A percentile compares a stretch with the other conserved stretches of the same genome.
phyloP scores from a whole-genome alignment of 2,329 filamentous ascomycete species.

The Geosmithia flava region DNA sequence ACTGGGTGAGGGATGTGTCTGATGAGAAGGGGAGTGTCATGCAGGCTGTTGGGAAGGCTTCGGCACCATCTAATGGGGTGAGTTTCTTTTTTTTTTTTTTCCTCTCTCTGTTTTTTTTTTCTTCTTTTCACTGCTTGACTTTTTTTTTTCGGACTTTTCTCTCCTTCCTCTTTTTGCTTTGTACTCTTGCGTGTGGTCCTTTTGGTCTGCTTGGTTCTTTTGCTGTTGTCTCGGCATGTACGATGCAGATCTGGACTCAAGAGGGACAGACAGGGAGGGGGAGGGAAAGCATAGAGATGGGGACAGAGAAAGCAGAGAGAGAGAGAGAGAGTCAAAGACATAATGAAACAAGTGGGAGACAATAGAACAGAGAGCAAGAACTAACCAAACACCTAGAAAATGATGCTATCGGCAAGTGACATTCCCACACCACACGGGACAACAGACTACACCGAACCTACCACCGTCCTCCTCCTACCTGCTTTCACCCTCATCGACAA shows the following conservation, averaged over 20 bases:
- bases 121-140: neutral
- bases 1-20: constrained; percentile 83
- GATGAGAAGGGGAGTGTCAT: constrained; percentile 82
- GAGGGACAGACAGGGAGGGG: neutral
- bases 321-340: neutral
- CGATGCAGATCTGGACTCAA: too few species aligned
- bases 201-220: too few species aligned
- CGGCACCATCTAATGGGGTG: constrained; percentile 57
- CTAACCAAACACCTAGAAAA: constrained; percentile 36
- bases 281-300: too few species aligned
- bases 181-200: too few species aligned
- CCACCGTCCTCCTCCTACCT: constrained; percentile 72
- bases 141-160: neutral
- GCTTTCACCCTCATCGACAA: constrained; percentile 75
- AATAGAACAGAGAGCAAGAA: neutral
- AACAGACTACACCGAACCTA: constrained; percentile 53
- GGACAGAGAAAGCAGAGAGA: neutral
- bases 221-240: too few species aligned
- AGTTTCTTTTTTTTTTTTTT: constrained; percentile 17
- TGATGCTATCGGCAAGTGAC: constrained; percentile 89
- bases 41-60: constrained; percentile 53
- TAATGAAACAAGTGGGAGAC: neutral
- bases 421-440: constrained; percentile 66
- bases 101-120: too few species aligned
- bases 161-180: too few species aligned